A percentile compares a stretch with the other conserved stretches of the same genome.
These are phyloP conservation scores for Globisporangium paddicum DNA, from an alignment of 352 stramenopile species.

Conservation along the genomic window DNA sequence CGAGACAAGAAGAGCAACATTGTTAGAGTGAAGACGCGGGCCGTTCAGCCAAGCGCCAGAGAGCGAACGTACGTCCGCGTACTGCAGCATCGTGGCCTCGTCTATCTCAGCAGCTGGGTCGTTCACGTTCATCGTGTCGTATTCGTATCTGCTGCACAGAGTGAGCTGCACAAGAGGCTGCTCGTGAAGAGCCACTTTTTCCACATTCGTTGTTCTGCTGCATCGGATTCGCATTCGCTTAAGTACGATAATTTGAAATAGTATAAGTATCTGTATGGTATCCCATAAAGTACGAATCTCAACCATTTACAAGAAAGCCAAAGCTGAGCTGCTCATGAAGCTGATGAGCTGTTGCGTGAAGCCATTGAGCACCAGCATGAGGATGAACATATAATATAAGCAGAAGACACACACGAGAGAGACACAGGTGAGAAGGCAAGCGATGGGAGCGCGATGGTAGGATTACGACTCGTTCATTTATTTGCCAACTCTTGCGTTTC, in stretches of 20 bases:
- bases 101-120: conserved; percentile 28
- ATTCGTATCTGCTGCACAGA: not conserved
- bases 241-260: not conserved
- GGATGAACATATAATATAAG: no score
- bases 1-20: not conserved
- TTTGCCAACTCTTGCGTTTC: conserved; percentile 36
- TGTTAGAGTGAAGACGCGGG: not conserved
- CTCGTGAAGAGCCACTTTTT: conserved; percentile 2
- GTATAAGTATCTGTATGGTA: not conserved
- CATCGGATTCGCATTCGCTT: not conserved
- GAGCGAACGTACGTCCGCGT: conserved; percentile 44
- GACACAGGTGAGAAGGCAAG: conserved; percentile 8
- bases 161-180: not conserved
- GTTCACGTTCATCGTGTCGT: not conserved
- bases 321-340: no score
- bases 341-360: no score
- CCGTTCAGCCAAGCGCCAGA: no score
- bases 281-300: not conserved
- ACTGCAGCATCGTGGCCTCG: conserved; percentile 64
- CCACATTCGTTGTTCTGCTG: not conserved
- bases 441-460: conserved; percentile 4
- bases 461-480: conserved; percentile 44
- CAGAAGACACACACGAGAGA: not conserved
- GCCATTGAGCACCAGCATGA: no score
- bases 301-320: no score